phyloP scores from a whole-genome alignment of 768 basidiomycete species.

The Mycena sanguinolenta region DNA sequence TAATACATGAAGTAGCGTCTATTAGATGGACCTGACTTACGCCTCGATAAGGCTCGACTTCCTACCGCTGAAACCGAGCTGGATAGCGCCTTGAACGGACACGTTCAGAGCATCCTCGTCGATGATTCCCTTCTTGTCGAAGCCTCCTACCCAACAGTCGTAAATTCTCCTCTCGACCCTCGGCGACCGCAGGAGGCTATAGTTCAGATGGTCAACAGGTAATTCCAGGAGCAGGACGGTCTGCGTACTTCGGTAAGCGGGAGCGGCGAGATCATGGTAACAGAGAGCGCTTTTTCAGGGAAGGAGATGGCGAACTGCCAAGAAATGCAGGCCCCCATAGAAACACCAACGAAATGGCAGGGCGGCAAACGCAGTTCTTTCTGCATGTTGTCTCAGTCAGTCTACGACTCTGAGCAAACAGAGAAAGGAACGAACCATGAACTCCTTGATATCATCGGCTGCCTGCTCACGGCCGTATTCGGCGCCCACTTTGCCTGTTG shows the following conservation, averaged over 20 bases:
- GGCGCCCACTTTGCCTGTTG: conserved; percentile 44
- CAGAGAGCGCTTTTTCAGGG: conserved; percentile 48
- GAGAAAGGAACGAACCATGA: conserved; percentile 45
- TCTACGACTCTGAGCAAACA: not conserved
- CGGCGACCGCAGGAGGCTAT: conserved; percentile 46
- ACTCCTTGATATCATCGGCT: conserved; percentile 47
- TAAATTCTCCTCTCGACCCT: conserved; percentile 46
- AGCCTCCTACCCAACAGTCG: conserved; percentile 41
- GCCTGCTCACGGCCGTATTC: conserved; percentile 47
- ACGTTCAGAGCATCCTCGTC: conserved; percentile 33
- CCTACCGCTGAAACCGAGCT: conserved; percentile 35
- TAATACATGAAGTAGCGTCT: not conserved
- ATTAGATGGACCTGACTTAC: conserved; percentile 1
- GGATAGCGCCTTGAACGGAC: conserved; percentile 33
- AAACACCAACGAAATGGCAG: conserved; percentile 53
- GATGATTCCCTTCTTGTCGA: conserved; percentile 33
- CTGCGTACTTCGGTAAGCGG: conserved; percentile 48
- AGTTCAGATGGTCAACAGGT: not conserved
- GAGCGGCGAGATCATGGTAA: conserved; percentile 54
- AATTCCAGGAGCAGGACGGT: not conserved
- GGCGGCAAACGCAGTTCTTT: conserved; percentile 49
- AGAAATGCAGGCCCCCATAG: conserved; percentile 50
- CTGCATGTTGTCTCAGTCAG: conserved; percentile 31
- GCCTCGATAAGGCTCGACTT: conserved; percentile 33
- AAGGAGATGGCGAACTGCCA: conserved; percentile 48